phyloP scores from a whole-genome alignment of 2,329 filamentous ascomycete genomes.

The Arthrobotrys iridis region DNA sequence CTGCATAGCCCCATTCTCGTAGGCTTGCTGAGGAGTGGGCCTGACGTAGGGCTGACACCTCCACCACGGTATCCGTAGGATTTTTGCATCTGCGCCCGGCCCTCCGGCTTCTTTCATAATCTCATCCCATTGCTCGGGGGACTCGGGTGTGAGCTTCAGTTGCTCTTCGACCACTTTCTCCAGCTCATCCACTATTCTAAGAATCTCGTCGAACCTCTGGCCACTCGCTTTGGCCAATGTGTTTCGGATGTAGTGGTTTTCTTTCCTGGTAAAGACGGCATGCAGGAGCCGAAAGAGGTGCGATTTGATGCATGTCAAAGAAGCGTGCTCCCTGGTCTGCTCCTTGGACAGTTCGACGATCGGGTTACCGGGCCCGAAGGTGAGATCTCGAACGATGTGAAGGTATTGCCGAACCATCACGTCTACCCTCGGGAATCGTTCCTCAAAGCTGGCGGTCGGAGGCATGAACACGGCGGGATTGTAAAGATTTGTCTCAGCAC shows the following conservation, averaged over 20 bases:
- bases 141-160: constrained; percentile 66
- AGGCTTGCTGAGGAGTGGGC: constrained; percentile 53
- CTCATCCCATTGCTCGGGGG: constrained; percentile 63
- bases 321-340: constrained; percentile 64
- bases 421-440: constrained; percentile 87
- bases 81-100: constrained; percentile 48
- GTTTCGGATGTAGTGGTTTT: constrained; percentile 85
- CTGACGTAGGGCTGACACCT: constrained; percentile 57
- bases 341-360: constrained; percentile 59
- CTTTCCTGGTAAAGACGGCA: constrained; percentile 73
- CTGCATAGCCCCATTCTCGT: constrained; percentile 66
- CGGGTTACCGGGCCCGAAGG: constrained; percentile 31
- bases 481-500: constrained; percentile 91
- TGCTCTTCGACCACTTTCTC: constrained; percentile 81
- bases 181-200: constrained; percentile 77
- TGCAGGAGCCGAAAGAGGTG: constrained; percentile 93
- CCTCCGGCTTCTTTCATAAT: constrained; percentile 56
- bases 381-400: constrained; percentile 74
- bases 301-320: constrained; percentile 82
- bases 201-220: constrained; percentile 78
- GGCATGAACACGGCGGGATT: constrained; percentile 86
- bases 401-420: constrained; percentile 87
- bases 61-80: constrained; percentile 57
- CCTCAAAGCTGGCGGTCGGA: constrained; percentile 75
- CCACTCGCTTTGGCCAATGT: constrained; percentile 75